Evolutionary conservation across 768 basidiomycete species (phyloP), one percentile per base, ranked within the genome.

Genomic region (Leucogyrophana mollusca): DNA sequence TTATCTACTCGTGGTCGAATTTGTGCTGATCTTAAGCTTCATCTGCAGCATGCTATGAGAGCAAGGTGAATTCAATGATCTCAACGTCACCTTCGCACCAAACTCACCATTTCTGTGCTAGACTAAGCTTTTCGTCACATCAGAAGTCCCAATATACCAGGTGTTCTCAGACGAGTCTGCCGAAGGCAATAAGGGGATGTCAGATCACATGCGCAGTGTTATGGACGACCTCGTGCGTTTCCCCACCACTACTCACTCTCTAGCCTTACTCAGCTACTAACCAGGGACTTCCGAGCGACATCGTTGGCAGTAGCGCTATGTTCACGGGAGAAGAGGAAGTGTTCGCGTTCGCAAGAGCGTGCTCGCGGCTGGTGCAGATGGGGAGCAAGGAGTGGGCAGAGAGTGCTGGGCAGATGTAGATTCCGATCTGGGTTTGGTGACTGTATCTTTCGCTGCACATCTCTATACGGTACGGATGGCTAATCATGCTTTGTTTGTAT

Each of bases 251-350:
- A 34, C 45, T 25, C 27, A 11, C 4, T 16, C 43, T 43, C 17
- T 34, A 36, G 17, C 40, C 40, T 45, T 34, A 21, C 17, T 13
- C 20, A 9, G 30, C 13, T 30, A 7, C 32, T 38, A 22, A 34
- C 24, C 53, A 94, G 91, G 93, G 93, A 16, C 72, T 97, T 1
- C 77, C 87, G 1, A 77, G 76, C 18, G 83, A 92, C 22, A 69
- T 78, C 16, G 87, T 95, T 14, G 90, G 92, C 25, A 73, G 76
- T 2, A 91, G 87, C 51, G 87, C 92, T 34, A 88, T 99, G 72
- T 98, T 98, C 61, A 87, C 86, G 0, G 94, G 95, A 3, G 94
- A 98, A 58, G 96, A 98, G 65, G 96, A 98, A 66, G 63, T 97
- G 0, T 99, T 99, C 61, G 96, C 96, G 0, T 99, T 97, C 64